A percentile compares a stretch with the other conserved stretches of the same genome.
These are phyloP conservation scores for Metschnikowia baotianmanensis DNA, from an alignment of 805 yeast species.

Conservation along the genomic window DNA sequence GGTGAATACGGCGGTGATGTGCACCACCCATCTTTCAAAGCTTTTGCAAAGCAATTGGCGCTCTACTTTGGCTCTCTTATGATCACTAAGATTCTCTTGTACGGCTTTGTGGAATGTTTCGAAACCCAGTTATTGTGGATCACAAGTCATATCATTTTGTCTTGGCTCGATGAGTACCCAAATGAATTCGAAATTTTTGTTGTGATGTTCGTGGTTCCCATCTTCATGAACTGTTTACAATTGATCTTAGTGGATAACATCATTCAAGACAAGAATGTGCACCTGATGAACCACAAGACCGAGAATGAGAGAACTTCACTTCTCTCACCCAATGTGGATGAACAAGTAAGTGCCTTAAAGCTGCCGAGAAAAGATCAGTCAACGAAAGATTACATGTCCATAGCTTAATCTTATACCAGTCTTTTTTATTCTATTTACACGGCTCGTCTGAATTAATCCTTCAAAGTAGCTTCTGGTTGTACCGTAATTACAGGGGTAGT, in stretches of 20 bases:
- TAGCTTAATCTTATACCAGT: neutral
- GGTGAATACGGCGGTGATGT: slow-evolving; percentile 66
- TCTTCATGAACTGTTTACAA: slow-evolving; percentile 71
- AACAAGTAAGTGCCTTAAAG: neutral
- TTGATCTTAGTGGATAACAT: slow-evolving; percentile 70
- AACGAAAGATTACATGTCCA: slow-evolving; percentile 2
- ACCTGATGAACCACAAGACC: slow-evolving; percentile 27
- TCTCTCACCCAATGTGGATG: slow-evolving; percentile 6
- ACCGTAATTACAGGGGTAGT: no score
- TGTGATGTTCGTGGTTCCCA: slow-evolving; percentile 81
- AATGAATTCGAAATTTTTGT: slow-evolving; percentile 74
- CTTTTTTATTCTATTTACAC: slow-evolving; percentile 3
- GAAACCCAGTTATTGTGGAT: slow-evolving; percentile 49
- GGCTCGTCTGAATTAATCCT: no score
- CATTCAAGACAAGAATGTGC: slow-evolving; percentile 53
- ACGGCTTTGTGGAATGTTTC: slow-evolving; percentile 62
- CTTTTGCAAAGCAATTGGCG: slow-evolving; percentile 67
- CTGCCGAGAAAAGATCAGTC: neutral
- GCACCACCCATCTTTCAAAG: slow-evolving; percentile 48
- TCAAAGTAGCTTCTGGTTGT: no score
- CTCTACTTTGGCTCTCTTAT: slow-evolving; percentile 64
- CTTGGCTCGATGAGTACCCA: slow-evolving; percentile 83
- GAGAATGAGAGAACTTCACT: slow-evolving; percentile 1
- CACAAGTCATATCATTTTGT: slow-evolving; percentile 68
- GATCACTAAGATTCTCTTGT: slow-evolving; percentile 64